A percentile compares a stretch with the other conserved stretches of the same genome.
Evolutionary conservation across 768 basidiomycete genomes (phyloP).

Genomic region (Mrakia blollopis): DNA sequence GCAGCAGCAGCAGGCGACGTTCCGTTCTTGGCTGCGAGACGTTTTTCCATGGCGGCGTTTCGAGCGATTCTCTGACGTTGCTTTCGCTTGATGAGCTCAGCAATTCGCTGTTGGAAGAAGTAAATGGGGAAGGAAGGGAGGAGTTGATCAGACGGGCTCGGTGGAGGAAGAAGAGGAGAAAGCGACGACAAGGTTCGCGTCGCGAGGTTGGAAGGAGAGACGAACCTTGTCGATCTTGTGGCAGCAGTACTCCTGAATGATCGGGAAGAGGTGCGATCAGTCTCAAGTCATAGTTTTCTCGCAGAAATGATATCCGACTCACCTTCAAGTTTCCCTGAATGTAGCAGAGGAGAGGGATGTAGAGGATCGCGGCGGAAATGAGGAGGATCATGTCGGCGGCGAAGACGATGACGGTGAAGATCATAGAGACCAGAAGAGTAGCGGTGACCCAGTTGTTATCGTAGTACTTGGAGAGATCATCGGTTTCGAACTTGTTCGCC

Average conservation of each 20-base stretch:
- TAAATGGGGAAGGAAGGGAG: slow-evolving; percentile 47
- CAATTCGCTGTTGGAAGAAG: slow-evolving; percentile 96
- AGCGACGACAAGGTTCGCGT: neutral
- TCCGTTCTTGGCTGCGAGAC: slow-evolving; percentile 88
- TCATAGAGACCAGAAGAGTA: slow-evolving; percentile 76
- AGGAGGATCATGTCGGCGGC: slow-evolving; percentile 74
- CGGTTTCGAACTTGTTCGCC: slow-evolving; percentile 68
- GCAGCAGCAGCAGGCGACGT: slow-evolving; percentile 64
- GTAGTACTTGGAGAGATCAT: slow-evolving; percentile 49
- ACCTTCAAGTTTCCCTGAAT: slow-evolving; percentile 97
- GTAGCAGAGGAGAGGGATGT: slow-evolving; percentile 89
- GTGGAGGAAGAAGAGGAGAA: neutral
- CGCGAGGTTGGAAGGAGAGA: no score
- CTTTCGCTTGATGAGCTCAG: slow-evolving; percentile 84
- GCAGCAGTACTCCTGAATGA: slow-evolving; percentile 82
- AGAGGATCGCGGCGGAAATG: slow-evolving; percentile 75
- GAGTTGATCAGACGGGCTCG: neutral
- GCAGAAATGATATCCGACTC: slow-evolving; percentile 26
- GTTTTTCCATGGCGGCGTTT: slow-evolving; percentile 74
- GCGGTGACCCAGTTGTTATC: slow-evolving; percentile 66
- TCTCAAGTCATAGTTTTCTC: neutral
- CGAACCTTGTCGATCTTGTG: no score
- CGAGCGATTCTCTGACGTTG: slow-evolving; percentile 78
- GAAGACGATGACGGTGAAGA: slow-evolving; percentile 86
- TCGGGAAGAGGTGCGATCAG: neutral